A percentile compares a stretch with the other conserved stretches of the same genome.
phyloP scores from a whole-genome alignment of 2,329 filamentous ascomycete genomes.

The Curvularia sp. region DNA sequence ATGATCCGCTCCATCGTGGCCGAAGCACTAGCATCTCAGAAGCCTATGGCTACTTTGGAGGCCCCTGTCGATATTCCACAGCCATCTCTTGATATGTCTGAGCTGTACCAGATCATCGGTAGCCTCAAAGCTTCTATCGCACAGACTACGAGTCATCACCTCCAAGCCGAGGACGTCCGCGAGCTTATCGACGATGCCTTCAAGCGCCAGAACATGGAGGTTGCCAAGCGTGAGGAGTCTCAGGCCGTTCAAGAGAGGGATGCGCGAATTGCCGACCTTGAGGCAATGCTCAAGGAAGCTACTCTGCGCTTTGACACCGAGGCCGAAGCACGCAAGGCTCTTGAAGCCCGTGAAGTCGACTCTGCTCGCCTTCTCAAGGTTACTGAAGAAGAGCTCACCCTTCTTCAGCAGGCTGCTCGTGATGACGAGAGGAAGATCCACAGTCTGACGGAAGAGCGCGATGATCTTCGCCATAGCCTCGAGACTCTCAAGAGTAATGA shows the following conservation, averaged over 20 bases:
- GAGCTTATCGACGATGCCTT: slow-evolving; percentile 49
- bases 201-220: slow-evolving; percentile 42
- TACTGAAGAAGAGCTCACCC: slow-evolving; percentile 58
- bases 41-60: slow-evolving; percentile 37
- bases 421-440: slow-evolving; percentile 54
- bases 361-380: slow-evolving; percentile 55
- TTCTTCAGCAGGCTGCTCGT: slow-evolving; percentile 52
- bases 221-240: slow-evolving; percentile 38
- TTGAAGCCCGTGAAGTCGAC: slow-evolving; percentile 55
- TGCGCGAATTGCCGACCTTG: slow-evolving; percentile 45
- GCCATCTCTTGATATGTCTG: slow-evolving; percentile 49
- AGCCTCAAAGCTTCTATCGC: slow-evolving; percentile 59
- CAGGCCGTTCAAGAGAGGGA: slow-evolving; percentile 44
- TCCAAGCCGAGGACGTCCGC: slow-evolving; percentile 55
- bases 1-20: slow-evolving; percentile 46
- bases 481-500: slow-evolving; percentile 45
- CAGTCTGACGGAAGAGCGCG: slow-evolving; percentile 53
- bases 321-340: slow-evolving; percentile 50
- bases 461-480: slow-evolving; percentile 50
- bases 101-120: slow-evolving; percentile 56
- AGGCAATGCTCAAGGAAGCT: slow-evolving; percentile 45
- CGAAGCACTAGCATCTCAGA: slow-evolving; percentile 44
- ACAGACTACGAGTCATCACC: slow-evolving; percentile 53
- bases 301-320: slow-evolving; percentile 49
- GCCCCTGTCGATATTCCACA: slow-evolving; percentile 46